Base-by-base conservation (phyloP, 441 rosid genomes). In the Gossypium davidsonii region DNA sequence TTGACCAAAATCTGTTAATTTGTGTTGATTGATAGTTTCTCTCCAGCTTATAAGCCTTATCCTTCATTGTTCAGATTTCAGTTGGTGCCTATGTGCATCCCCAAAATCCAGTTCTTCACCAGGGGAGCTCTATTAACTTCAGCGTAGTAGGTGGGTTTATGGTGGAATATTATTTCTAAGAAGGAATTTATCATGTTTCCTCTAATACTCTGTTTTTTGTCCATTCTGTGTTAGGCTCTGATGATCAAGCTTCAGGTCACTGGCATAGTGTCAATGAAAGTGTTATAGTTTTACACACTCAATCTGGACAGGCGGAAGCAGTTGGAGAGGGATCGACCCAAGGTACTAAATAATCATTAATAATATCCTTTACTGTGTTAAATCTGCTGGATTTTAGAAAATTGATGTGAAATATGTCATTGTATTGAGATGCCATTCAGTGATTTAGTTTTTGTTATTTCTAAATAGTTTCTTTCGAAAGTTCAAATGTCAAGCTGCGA, bases 1-100 rank as follows among this genome's bases (percentile, higher is more conserved):
- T 31, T 68, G 28, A 10, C 42, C 48, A 51, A 25, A 26, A 67
- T 26, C 59, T 10, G n/a, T 28, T 51, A 42, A 17, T 67, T 67
- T 49, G n/a, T 26, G 23, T 26, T 26, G 51, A 15, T 9, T 20
- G 26, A 26, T 67, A 26, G 26, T 46, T 46, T 59, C 25, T 18
- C 77, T 72, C 42, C 70, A 34, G 34, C 60, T 56, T 48, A 26
- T 34, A 44, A 52, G 56, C 71, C 67, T 57, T 72, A 72, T 60
- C 58, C 37, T 59, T 58, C 17, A 70, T 75, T 84, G 73, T 74
- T 58, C 88, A 92, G 99, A 82, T 94, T 80, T 91, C 94, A 71
- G 98, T 92, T 76, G 99, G 99, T 73, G 91, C 96, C 8, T 86
- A 86, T 71, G 60, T 94, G 70, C 79, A 76, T 84, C 99, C 97